Percentiles rank a stretch among this genome's conserved stretches.
Evolutionary conservation across 768 basidiomycete genomes (phyloP).

Genomic region (Exsudoporus frostii): DNA sequence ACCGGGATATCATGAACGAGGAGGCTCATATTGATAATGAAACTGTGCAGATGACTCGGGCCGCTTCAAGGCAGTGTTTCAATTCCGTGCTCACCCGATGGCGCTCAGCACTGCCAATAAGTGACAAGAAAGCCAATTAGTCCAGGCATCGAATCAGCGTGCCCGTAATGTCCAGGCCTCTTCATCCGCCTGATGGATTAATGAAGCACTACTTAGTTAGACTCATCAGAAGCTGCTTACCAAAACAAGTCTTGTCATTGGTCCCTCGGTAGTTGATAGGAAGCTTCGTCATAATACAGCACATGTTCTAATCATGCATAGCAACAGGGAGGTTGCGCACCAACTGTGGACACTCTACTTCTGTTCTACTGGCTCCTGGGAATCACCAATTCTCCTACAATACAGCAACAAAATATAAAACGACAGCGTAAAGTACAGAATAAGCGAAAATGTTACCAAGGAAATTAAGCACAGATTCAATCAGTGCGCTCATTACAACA

Average conservation of each 20-base stretch:
- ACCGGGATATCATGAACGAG: neutral
- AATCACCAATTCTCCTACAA: no score
- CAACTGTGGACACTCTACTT: no score
- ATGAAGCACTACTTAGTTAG: no score
- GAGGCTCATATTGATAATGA: neutral
- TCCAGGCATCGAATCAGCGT: neutral
- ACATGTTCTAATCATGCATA: no score
- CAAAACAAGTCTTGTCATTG: neutral
- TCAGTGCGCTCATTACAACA: neutral
- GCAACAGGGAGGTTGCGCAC: no score
- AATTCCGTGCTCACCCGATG: constrained; percentile 7
- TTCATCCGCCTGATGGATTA: neutral
- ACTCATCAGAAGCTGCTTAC: neutral
- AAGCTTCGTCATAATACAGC: no score
- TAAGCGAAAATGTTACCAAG: neutral
- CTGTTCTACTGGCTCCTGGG: no score
- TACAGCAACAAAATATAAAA: no score
- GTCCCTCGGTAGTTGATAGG: no score
- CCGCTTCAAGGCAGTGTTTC: neutral
- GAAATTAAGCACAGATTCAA: neutral
- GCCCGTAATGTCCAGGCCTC: neutral
- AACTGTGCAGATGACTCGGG: neutral
- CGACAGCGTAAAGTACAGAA: no score
- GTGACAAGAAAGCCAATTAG: neutral
- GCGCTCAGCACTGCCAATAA: neutral